These are phyloP conservation scores for Coniferiporia weirii DNA, from an alignment of 1,284 basidiomycete genomes.

Conservation along the genomic window DNA sequence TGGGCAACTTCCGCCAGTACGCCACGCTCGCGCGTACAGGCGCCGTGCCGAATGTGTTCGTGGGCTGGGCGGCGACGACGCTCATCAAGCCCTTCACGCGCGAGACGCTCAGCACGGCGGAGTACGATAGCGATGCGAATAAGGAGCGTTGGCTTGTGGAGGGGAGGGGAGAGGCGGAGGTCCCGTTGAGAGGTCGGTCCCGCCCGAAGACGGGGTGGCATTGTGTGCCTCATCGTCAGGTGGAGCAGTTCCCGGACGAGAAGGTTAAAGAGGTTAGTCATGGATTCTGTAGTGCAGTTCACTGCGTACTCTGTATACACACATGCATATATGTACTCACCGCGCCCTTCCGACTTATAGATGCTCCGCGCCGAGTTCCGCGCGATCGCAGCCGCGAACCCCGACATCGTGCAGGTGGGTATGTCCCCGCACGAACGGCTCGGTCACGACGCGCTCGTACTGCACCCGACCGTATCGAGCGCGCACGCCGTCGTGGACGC, in stretches of 20 bases:
- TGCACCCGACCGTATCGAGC: constrained; percentile 15
- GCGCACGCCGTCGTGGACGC: constrained; percentile 19
- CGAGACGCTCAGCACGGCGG: constrained; percentile 22
- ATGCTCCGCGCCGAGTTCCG: neutral
- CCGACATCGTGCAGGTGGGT: constrained; percentile 17
- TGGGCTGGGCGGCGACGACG: constrained; percentile 24
- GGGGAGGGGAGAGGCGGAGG: neutral
- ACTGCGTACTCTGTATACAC: neutral
- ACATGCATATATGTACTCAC: too few species aligned
- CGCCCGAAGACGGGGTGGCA: constrained; percentile 24
- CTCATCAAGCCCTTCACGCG: constrained; percentile 21
- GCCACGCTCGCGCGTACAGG: constrained; percentile 23
- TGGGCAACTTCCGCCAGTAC: constrained; percentile 22
- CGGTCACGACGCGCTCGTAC: constrained; percentile 15
- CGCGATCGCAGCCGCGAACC: constrained; percentile 18
- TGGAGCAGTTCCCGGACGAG: constrained; percentile 17
- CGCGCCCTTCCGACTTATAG: neutral
- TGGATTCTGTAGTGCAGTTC: neutral
- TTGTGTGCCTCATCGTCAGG: constrained; percentile 25
- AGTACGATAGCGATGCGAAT: constrained; percentile 23
- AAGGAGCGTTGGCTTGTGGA: constrained; percentile 20
- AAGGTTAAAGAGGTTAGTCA: constrained; percentile 20
- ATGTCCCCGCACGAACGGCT: constrained; percentile 22
- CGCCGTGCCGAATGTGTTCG: constrained; percentile 21
- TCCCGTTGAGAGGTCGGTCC: constrained; percentile 19